phyloP scores from a whole-genome alignment of 2,329 filamentous ascomycete genomes.

The Exophiala mesophila region DNA sequence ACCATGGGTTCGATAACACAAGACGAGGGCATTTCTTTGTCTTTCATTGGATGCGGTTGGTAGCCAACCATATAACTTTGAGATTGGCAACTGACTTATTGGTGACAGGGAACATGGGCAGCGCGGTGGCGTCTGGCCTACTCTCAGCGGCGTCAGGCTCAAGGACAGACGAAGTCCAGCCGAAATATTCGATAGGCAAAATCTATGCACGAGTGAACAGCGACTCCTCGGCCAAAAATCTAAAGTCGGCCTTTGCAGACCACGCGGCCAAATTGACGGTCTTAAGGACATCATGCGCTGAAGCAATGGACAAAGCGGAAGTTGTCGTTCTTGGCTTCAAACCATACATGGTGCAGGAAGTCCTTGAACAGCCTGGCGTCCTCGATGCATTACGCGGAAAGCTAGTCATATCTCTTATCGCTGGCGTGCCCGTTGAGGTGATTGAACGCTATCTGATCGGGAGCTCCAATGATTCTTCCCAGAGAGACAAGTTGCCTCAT shows the following conservation, averaged over 20 bases:
- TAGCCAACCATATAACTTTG: too few species aligned
- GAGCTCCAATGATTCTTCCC: neutral
- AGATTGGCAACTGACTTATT: neutral
- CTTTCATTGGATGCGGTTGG: neutral
- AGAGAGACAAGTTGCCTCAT: constrained; percentile 25
- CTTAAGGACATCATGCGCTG: neutral
- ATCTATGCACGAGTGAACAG: neutral
- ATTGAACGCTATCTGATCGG: neutral
- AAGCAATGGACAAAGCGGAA: constrained; percentile 27
- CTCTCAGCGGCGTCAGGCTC: neutral
- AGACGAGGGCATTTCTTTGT: neutral
- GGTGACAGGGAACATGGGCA: neutral
- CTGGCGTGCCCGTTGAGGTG: constrained; percentile 40
- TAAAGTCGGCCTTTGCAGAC: neutral
- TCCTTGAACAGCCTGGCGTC: constrained; percentile 37
- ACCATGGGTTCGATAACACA: neutral
- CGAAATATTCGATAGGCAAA: neutral
- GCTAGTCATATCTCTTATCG: constrained; percentile 48
- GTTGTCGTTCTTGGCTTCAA: constrained; percentile 46
- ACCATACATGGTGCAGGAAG: constrained; percentile 39
- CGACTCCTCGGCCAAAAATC: neutral
- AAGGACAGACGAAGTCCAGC: neutral
- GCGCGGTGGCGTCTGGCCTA: neutral
- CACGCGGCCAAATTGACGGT: neutral
- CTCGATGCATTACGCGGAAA: constrained; percentile 40